Percentiles rank a stretch among this genome's conserved stretches.
These are phyloP conservation scores for Dicorynia guianensis DNA, from an alignment of 306 rosid genomes.

Conservation along the genomic window DNA sequence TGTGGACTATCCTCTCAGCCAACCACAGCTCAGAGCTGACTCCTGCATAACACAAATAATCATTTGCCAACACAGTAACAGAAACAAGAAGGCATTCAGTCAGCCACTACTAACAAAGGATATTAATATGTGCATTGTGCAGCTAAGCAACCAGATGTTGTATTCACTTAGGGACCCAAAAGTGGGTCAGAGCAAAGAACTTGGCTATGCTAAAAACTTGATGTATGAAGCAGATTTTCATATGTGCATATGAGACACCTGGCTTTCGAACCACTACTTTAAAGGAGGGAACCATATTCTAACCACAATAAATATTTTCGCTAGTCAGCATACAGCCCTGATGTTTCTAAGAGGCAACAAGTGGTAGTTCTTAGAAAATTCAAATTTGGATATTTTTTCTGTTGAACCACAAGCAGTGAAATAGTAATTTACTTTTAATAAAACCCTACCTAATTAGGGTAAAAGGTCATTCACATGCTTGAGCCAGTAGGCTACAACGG, in stretches of 20 bases:
- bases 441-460: too few relatives aligned
- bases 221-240: neutral
- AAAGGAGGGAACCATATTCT: too few relatives aligned
- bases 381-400: too few relatives aligned
- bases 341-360: neutral
- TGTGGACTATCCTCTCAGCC: constrained; percentile 6
- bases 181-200: neutral
- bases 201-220: neutral
- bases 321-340: neutral
- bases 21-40: neutral
- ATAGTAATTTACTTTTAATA: too few relatives aligned
- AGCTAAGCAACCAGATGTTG: neutral
- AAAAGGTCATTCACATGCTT: too few relatives aligned
- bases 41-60: constrained; percentile 14
- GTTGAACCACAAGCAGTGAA: too few relatives aligned
- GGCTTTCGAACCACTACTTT: neutral
- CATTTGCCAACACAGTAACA: neutral
- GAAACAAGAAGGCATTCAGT: neutral
- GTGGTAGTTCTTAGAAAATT: too few relatives aligned
- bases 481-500: too few relatives aligned
- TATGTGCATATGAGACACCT: neutral
- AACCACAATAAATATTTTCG: too few relatives aligned
- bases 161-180: neutral
- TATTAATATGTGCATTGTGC: neutral
- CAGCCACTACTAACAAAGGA: neutral